Conservation (phyloP, 441 rosid species). For the Corymbia citriodora region DNA sequence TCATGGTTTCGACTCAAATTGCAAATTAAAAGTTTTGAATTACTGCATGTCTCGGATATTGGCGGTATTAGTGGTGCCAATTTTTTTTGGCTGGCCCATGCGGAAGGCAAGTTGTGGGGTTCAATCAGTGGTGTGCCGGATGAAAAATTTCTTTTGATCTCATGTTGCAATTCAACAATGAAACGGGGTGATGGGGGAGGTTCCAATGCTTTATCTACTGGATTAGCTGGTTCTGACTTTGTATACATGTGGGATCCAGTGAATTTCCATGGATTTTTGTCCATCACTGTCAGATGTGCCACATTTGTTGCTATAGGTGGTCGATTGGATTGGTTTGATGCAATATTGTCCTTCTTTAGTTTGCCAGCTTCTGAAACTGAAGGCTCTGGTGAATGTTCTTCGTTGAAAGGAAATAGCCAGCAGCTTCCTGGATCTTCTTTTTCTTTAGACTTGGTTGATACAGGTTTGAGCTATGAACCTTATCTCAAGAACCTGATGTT, state of each 20-base stretch:
- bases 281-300: conserved; percentile 67
- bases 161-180: conserved; percentile 78
- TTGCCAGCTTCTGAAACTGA: conserved; percentile 35
- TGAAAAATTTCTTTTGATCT: conserved; percentile 66
- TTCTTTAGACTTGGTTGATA: conserved; percentile 74
- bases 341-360: conserved; percentile 64
- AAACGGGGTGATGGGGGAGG: conserved; percentile 98
- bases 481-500: conserved; percentile 29
- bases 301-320: conserved; percentile 91
- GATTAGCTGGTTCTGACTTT: conserved; percentile 86
- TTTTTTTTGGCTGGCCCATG: conserved; percentile 81
- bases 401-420: conserved; percentile 27
- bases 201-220: conserved; percentile 82
- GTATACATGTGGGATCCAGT: conserved; percentile 66
- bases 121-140: conserved; percentile 55
- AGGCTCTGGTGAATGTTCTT: conserved; percentile 22
- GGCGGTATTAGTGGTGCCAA: conserved; percentile 60
- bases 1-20: conserved; percentile 73
- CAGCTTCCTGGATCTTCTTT: conserved; percentile 48
- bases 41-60: conserved; percentile 70
- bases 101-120: conserved; percentile 82
- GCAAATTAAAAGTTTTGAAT: conserved; percentile 48
- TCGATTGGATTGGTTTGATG: conserved; percentile 92
- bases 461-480: conserved; percentile 93
- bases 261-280: conserved; percentile 36